Percentiles rank a stretch among this genome's conserved stretches.
Evolutionary conservation across 352 stramenopile species (phyloP).

Genomic region (Phytophthora rubi): DNA sequence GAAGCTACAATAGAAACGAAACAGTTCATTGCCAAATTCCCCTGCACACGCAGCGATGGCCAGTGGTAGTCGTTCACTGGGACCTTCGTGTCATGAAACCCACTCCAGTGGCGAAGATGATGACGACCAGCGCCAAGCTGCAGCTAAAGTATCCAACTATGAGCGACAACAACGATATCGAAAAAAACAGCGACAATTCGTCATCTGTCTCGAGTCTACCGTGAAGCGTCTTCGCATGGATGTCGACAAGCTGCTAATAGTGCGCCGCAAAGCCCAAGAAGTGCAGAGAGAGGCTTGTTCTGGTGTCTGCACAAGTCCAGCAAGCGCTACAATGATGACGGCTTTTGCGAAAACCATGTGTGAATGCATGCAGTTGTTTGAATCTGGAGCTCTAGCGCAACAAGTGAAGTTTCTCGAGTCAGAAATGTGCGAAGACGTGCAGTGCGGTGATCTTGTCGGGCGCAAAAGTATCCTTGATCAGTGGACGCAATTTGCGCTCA

Average conservation of each 20-base stretch:
- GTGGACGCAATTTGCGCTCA: constrained; percentile 15
- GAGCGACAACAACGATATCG: constrained; percentile 34
- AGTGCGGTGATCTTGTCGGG: constrained; percentile 21
- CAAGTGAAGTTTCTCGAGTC: constrained; percentile 26
- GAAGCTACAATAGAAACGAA: constrained; percentile 4
- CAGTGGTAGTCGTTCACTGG: background rate
- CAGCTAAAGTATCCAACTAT: constrained; percentile 1
- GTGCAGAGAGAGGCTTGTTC: background rate
- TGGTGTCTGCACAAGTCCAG: background rate
- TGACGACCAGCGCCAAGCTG: background rate
- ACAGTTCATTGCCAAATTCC: constrained; percentile 15
- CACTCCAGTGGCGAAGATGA: background rate
- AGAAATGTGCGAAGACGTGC: constrained; percentile 26
- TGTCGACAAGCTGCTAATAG: constrained; percentile 25
- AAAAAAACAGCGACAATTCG: constrained; percentile 27
- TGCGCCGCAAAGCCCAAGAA: constrained; percentile 5
- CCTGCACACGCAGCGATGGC: background rate
- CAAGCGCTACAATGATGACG: background rate
- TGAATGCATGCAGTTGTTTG: constrained; percentile 27
- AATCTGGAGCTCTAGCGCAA: constrained; percentile 11
- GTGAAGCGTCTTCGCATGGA: constrained; percentile 31
- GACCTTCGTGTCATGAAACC: background rate
- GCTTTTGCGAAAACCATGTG: constrained; percentile 20
- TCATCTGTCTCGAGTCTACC: constrained; percentile 21
- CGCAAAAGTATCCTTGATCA: constrained; percentile 28